Conservation (phyloP, 1,284 basidiomycete species). For the Rhodotorula sp. region DNA sequence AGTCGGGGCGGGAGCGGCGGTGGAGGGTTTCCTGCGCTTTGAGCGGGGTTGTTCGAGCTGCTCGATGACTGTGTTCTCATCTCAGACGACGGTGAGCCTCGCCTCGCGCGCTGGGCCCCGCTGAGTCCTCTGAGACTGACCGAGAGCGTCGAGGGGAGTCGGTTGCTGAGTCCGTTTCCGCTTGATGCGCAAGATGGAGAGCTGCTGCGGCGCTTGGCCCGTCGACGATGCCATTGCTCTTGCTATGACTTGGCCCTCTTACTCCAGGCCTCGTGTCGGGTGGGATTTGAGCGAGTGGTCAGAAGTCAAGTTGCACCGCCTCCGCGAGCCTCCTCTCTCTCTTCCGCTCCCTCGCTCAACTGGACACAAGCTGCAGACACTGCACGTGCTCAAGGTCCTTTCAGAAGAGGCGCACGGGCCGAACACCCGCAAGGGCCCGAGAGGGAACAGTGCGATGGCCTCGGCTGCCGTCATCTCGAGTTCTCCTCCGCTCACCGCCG, state of each 20-base stretch:
- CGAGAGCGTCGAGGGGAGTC: conserved; percentile 36
- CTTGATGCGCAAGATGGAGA: conserved; percentile 38
- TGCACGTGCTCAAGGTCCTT: background rate
- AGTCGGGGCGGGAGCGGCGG: background rate
- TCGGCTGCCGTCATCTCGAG: background rate
- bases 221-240: background rate
- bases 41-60: conserved; percentile 17
- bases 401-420: too few species aligned
- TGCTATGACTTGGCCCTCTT: background rate
- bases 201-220: background rate
- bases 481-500: too few species aligned
- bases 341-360: background rate
- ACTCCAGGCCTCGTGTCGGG: background rate
- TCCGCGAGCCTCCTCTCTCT: background rate
- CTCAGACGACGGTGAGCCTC: background rate
- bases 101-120: background rate
- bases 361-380: too few species aligned
- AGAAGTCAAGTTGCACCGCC: background rate
- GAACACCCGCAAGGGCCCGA: too few species aligned
- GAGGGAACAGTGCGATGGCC: background rate
- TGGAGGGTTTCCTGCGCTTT: background rate
- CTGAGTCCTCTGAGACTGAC: conserved; percentile 3
- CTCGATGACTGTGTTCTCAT: conserved; percentile 20
- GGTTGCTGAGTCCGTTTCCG: conserved; percentile 26
- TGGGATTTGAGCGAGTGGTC: too few species aligned